phyloP scores from a whole-genome alignment of 2,329 filamentous ascomycete species.

The Aspergillus pseudotamarii region DNA sequence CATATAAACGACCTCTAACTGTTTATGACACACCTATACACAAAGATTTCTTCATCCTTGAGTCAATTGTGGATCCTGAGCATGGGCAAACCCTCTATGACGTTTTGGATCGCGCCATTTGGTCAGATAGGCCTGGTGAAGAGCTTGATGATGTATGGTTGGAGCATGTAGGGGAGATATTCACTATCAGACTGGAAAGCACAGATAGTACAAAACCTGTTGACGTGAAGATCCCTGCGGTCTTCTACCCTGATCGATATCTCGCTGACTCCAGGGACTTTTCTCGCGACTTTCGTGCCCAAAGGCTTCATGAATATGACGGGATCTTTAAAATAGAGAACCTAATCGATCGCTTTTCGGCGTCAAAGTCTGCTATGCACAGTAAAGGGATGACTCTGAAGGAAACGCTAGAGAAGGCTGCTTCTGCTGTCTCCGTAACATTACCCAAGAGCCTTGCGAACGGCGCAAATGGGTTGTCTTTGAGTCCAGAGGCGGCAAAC shows the following conservation, averaged over 20 bases:
- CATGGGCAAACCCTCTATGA: slow-evolving; percentile 55
- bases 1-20: slow-evolving; percentile 41
- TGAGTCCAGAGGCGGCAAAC: slow-evolving; percentile 22
- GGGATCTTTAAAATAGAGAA: slow-evolving; percentile 37
- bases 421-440: slow-evolving; percentile 31
- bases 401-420: slow-evolving; percentile 40
- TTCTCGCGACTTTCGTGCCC: slow-evolving; percentile 50
- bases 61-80: slow-evolving; percentile 40
- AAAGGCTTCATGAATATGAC: slow-evolving; percentile 36
- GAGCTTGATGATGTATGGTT: slow-evolving; percentile 51
- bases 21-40: slow-evolving; percentile 33
- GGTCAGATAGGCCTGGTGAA: slow-evolving; percentile 44
- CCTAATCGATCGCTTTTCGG: slow-evolving; percentile 35
- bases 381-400: slow-evolving; percentile 28
- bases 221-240: slow-evolving; percentile 55
- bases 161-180: slow-evolving; percentile 55
- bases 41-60: slow-evolving; percentile 43
- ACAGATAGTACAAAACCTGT: slow-evolving; percentile 39
- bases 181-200: slow-evolving; percentile 53
- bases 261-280: slow-evolving; percentile 53
- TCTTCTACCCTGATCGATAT: slow-evolving; percentile 64
- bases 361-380: slow-evolving; percentile 21
- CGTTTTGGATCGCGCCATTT: slow-evolving; percentile 55
- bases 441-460: slow-evolving; percentile 26
- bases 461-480: slow-evolving; percentile 11